Base-by-base conservation (phyloP, 768 basidiomycete genomes). In the Sporobolomyces phaffii region DNA sequence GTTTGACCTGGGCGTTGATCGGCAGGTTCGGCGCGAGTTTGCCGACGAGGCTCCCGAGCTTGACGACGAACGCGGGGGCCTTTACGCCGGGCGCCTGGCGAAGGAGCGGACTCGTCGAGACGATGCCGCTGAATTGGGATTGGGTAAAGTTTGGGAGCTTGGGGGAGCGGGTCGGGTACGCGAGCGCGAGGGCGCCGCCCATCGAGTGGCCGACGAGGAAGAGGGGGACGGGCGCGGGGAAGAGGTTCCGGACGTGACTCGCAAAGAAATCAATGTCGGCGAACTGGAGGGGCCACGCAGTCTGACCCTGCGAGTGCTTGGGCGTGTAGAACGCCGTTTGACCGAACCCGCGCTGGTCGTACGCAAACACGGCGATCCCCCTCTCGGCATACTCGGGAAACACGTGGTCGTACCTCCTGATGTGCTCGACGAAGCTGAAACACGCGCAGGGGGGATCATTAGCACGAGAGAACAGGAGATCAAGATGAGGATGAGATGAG, bases 301-400 rank as follows among this genome's bases (percentile, higher is more conserved):
- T 74, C 20, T 61, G 60, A 31, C 73, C 73, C 20, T 67, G 45
- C 3, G 57, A 34, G 34, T 63, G 59, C 20, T 68, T 60, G 5
- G 65, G 48, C 14, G 49, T 60, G 54, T 62, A 54, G 24, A 50
- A 49, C 1, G 61, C 73, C 0, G 74, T 75, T 26, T 59, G 62
- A 22, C 74, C 74, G 50, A 74, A 75, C 17, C 74, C 68, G 29
- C 74, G 57, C 52, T 73, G 72, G 48, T 75, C 74, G 56, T 43
- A 75, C 5, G 72, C 74, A 34, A 73, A 72, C 17, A 72, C 69
- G 34, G 65, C 61, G 34, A 73, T 64, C 0, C 72, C 74, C 24
- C 54, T 5, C 28, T 68, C 61, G 18, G 65, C 66, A 26, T 72
- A 70, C 47, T 33, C n/a, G 2, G 62, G 57, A 52, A 73, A 75